These are phyloP conservation scores for Madurella fahalii DNA, from an alignment of 2,329 filamentous ascomycete genomes.

Conservation along the genomic window DNA sequence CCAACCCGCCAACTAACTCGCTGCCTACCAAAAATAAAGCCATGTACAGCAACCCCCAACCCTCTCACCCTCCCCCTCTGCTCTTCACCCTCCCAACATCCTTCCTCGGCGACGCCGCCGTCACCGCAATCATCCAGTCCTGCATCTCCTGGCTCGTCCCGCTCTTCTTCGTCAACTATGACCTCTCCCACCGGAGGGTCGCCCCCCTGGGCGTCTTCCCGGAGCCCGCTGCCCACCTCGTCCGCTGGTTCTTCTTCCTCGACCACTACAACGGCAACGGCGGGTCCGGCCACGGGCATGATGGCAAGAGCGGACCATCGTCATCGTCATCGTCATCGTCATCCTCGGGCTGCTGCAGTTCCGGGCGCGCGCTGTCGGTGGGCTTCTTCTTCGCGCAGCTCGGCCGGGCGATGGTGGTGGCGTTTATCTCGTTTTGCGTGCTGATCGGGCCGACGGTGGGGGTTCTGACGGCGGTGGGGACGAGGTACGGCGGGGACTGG, in stretches of 20 bases:
- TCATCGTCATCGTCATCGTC: no score
- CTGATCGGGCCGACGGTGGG: conserved; percentile 44
- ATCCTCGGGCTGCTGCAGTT: conserved; percentile 13
- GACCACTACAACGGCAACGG: conserved; percentile 23
- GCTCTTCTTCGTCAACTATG: conserved; percentile 43
- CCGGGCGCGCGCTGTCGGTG: conserved; percentile 25
- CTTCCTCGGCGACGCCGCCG: conserved; percentile 45
- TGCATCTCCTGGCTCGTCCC: conserved; percentile 51
- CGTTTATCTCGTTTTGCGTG: conserved; percentile 38
- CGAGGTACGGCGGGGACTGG: conserved; percentile 39
- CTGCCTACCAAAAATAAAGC: conserved; percentile 29
- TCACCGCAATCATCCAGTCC: conserved; percentile 50
- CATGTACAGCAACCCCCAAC: conserved; percentile 44
- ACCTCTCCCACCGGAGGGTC: conserved; percentile 42
- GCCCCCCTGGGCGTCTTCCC: conserved; percentile 44
- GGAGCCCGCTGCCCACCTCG: conserved; percentile 31
- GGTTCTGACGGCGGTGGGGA: conserved; percentile 39
- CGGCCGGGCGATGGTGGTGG: conserved; percentile 34
- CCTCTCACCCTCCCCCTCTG: conserved; percentile 37
- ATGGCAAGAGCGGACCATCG: no score
- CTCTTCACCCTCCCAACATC: conserved; percentile 50
- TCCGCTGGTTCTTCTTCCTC: conserved; percentile 45
- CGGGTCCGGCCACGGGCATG: background rate
- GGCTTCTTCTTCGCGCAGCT: conserved; percentile 35
- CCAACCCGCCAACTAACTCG: conserved; percentile 24